phyloP scores from a whole-genome alignment of 805 yeast species.

The Middelhovenomyces tepae region DNA sequence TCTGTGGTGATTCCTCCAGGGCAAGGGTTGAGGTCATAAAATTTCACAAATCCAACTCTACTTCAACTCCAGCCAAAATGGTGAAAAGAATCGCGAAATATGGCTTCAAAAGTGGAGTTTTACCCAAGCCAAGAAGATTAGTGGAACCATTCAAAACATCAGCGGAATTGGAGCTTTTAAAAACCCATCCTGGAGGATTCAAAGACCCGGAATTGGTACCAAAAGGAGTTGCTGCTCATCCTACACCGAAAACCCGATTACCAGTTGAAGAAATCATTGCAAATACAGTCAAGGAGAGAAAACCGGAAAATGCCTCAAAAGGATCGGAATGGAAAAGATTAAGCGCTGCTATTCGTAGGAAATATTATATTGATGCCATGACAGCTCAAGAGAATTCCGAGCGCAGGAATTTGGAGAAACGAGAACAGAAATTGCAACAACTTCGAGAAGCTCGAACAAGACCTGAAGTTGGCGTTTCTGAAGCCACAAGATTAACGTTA shows the following conservation, averaged over 20 bases:
- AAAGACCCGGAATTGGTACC: constrained; percentile 54
- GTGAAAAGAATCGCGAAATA: constrained; percentile 39
- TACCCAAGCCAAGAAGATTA: constrained; percentile 70
- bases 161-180: constrained; percentile 28
- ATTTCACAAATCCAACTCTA: neutral
- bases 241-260: constrained; percentile 40
- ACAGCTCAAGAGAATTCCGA: constrained; percentile 44
- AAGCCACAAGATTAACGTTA: constrained; percentile 54
- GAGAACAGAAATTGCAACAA: constrained; percentile 30
- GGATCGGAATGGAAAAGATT: constrained; percentile 39
- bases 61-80: constrained; percentile 24
- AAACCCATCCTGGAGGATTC: constrained; percentile 59
- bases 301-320: constrained; percentile 17
- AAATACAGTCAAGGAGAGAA: constrained; percentile 37
- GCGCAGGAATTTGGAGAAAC: constrained; percentile 30
- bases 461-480: constrained; percentile 28
- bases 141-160: constrained; percentile 44
- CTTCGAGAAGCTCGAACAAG: constrained; percentile 26
- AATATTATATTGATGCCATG: constrained; percentile 58
- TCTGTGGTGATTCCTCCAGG: too few species aligned
- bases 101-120: constrained; percentile 64
- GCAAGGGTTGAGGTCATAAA: too few species aligned
- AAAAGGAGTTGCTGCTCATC: constrained; percentile 47
- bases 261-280: constrained; percentile 54
- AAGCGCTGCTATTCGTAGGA: constrained; percentile 60